Percentiles rank a stretch among this genome's conserved stretches.
Evolutionary conservation across 305 asterid genomes (phyloP).

Genomic region (Solanum chacoense): DNA sequence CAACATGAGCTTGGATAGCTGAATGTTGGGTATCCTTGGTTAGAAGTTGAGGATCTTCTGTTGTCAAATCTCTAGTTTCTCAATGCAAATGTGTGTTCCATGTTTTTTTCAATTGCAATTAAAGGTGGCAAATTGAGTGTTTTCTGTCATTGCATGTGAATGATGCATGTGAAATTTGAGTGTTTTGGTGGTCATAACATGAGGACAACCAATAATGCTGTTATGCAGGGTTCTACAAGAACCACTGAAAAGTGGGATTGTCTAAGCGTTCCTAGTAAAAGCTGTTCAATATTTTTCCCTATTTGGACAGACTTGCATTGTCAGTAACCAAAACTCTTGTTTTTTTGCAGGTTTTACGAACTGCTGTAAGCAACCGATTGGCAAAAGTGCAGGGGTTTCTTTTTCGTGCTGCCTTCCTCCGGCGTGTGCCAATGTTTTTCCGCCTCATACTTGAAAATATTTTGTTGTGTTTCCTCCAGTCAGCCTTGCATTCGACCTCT

Average conservation of each 20-base stretch:
- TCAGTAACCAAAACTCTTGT: background rate
- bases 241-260: background rate
- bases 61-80: background rate
- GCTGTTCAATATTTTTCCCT: background rate
- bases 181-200: background rate
- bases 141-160: background rate
- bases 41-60: background rate
- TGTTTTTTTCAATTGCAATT: background rate
- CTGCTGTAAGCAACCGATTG: conserved; percentile 91
- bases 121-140: background rate
- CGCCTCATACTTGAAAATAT: conserved; percentile 92
- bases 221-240: background rate
- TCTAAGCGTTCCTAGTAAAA: background rate
- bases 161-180: background rate
- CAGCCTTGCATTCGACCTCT: conserved; percentile 84
- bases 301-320: background rate
- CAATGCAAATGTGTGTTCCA: background rate
- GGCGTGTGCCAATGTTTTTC: conserved; percentile 83
- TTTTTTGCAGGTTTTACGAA: conserved; percentile 63
- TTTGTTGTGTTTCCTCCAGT: conserved; percentile 76
- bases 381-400: conserved; percentile 99
- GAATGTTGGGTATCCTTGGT: background rate
- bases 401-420: conserved; percentile 94
- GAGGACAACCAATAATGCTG: background rate
- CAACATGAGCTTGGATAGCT: background rate